Evolutionary conservation across 306 rosid genomes (phyloP), one percentile per base, ranked within the genome.

Genomic region (Corylus heterophylla): DNA sequence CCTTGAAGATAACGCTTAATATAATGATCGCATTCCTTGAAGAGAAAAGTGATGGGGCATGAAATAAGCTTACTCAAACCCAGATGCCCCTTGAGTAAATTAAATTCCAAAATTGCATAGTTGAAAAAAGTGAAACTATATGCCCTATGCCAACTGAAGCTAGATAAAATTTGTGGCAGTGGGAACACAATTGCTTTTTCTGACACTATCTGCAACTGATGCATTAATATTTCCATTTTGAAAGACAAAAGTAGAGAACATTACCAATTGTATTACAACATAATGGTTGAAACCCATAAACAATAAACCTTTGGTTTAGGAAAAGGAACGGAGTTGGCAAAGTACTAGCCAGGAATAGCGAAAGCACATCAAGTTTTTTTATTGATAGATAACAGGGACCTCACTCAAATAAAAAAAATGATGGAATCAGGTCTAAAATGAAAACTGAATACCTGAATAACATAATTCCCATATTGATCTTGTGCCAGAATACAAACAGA

Each of bases 401-500:
- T 20, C 25, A 22, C 48, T 63, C 48, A 58, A 71, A 70, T 77
- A 29, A 13, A 49, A 66, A 35, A 62, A 45, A 74, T 66, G 74
- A 76, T 18, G 35, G 70, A 63, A 31, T 31, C 75, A 77, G 45
- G n/a, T n/a, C 37, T 52, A 29, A 78, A 50, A 25, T 37, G 42
- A 80, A 78, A 51, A 58, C 63, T 18, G 17, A 27, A 74, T 83
- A 94, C 98, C 98, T 95, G 99, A 84, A 95, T 93, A 73, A 95
- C 98, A 86, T 95, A 95, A 81, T 95, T 95, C 80, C 99, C 99
- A 78, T 91, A 95, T 82, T 95, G 99, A 87, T 95, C 99, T 81
- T 89, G 99, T 37, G 99, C 92, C 85, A 95, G 84, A 76, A 80
- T 83, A 87, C 97, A 89, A 52, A 95, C 96, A 78, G 96, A 88